Conservation (phyloP, 768 basidiomycete genomes). For the Clavulina sp. region DNA sequence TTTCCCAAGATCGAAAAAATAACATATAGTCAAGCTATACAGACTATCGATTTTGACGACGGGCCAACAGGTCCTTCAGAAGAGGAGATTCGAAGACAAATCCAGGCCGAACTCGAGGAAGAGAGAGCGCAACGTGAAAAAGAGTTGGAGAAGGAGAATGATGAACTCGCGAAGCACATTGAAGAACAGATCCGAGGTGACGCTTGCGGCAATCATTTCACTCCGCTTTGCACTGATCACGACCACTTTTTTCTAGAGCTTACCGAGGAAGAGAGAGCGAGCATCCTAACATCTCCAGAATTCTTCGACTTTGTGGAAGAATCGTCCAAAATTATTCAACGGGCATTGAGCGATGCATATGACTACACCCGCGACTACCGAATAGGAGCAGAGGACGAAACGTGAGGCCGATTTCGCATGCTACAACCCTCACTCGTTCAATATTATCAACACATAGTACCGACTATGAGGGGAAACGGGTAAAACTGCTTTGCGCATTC, state of each 20-base stretch:
- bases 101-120: constrained; percentile 49
- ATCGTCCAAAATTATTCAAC: constrained; percentile 86
- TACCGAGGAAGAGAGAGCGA: constrained; percentile 66
- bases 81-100: constrained; percentile 56
- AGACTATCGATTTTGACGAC: constrained; percentile 50
- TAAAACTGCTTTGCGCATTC: constrained; percentile 90
- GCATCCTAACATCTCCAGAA: constrained; percentile 73
- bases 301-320: constrained; percentile 89
- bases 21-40: constrained; percentile 71
- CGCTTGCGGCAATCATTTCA: not conserved
- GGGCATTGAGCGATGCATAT: constrained; percentile 87
- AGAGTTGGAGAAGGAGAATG: constrained; percentile 67
- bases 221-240: not conserved
- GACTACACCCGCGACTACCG: constrained; percentile 96
- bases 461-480: constrained; percentile 74
- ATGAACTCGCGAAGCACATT: constrained; percentile 69
- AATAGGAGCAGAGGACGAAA: constrained; percentile 67
- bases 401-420: constrained; percentile 32
- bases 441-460: constrained; percentile 32
- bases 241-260: constrained; percentile 47
- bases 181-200: constrained; percentile 75
- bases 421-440: constrained; percentile 1
- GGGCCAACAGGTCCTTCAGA: constrained; percentile 37
- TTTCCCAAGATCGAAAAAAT: constrained; percentile 33
- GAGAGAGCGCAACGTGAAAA: constrained; percentile 51